Percentiles rank a stretch among this genome's conserved stretches.
Evolutionary conservation across 2,329 filamentous ascomycete genomes (phyloP).

Genomic region (Tolypocladium pustulatum): DNA sequence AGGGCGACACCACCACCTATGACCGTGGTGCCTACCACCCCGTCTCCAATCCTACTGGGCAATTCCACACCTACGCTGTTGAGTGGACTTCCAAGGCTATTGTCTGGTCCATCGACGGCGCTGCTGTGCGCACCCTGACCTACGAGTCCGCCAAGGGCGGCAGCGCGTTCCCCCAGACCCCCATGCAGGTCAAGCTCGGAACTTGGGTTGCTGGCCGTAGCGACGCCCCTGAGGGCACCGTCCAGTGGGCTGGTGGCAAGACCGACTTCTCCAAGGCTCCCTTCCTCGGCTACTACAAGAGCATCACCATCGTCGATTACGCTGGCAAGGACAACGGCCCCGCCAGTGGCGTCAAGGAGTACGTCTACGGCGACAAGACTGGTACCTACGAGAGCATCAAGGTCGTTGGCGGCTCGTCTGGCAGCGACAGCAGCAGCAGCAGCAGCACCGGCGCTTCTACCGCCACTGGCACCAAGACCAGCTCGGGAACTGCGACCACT

Average conservation of each 20-base stretch:
- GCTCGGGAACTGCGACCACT: not conserved
- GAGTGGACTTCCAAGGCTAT: slow-evolving; percentile 57
- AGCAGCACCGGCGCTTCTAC: not conserved
- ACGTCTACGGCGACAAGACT: slow-evolving; percentile 38
- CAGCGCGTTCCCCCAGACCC: slow-evolving; percentile 59
- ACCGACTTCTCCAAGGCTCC: slow-evolving; percentile 41
- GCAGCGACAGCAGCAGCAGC: slow-evolving; percentile 9
- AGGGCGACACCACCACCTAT: slow-evolving; percentile 60
- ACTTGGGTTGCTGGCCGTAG: slow-evolving; percentile 53
- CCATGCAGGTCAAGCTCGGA: slow-evolving; percentile 61
- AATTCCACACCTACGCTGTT: slow-evolving; percentile 55
- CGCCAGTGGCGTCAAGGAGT: slow-evolving; percentile 33
- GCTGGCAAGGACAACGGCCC: slow-evolving; percentile 35
- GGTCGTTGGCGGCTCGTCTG: slow-evolving; percentile 28
- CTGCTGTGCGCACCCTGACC: slow-evolving; percentile 48
- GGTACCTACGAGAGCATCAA: slow-evolving; percentile 42
- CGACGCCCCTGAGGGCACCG: slow-evolving; percentile 57
- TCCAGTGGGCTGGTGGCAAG: slow-evolving; percentile 56
- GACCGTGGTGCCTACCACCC: slow-evolving; percentile 56
- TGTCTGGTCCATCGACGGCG: slow-evolving; percentile 55
- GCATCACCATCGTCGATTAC: slow-evolving; percentile 43
- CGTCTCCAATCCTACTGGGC: slow-evolving; percentile 37
- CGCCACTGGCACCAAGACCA: slow-evolving; percentile 3
- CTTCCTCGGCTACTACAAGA: slow-evolving; percentile 47
- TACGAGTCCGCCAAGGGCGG: slow-evolving; percentile 48